phyloP scores from a whole-genome alignment of 108 stramenopile genomes.

The Pseudonitzschia multistriata region DNA sequence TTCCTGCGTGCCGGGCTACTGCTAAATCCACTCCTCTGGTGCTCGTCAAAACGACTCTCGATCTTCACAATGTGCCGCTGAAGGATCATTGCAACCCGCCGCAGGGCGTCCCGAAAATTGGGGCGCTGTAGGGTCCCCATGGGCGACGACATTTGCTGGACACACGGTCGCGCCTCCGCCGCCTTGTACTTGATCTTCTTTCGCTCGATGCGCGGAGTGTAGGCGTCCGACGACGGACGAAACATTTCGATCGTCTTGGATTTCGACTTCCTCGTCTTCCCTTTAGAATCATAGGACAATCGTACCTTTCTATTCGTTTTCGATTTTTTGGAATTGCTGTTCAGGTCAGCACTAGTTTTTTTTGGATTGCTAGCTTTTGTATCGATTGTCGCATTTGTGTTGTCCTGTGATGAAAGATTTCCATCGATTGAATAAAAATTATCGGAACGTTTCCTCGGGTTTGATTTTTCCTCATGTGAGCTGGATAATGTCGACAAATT shows the following conservation, averaged over 20 bases:
- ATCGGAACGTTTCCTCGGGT: background rate
- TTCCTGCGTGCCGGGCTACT: background rate
- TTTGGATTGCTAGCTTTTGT: background rate
- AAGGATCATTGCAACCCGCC: conserved; percentile 86
- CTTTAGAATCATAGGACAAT: conserved; percentile 10
- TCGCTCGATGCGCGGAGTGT: conserved; percentile 79
- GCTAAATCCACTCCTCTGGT: conserved; percentile 27
- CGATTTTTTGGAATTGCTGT: conserved; percentile 5
- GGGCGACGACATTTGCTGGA: conserved; percentile 58
- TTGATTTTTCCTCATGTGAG: background rate
- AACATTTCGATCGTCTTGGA: conserved; percentile 51
- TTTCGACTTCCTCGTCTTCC: conserved; percentile 12
- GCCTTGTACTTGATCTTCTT: conserved; percentile 72
- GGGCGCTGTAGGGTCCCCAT: conserved; percentile 84
- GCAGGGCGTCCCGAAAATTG: conserved; percentile 87
- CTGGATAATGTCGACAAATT: background rate
- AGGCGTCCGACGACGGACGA: conserved; percentile 83
- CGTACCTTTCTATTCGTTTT: conserved; percentile 16
- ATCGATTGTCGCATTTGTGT: background rate
- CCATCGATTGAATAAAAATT: background rate
- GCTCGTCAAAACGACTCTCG: conserved; percentile 69
- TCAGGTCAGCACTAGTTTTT: background rate
- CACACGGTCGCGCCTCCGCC: conserved; percentile 58
- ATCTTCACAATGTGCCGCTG: conserved; percentile 89
- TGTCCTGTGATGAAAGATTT: background rate